phyloP scores from a whole-genome alignment of 2,329 filamentous ascomycete species.

The Fusarium sp. region DNA sequence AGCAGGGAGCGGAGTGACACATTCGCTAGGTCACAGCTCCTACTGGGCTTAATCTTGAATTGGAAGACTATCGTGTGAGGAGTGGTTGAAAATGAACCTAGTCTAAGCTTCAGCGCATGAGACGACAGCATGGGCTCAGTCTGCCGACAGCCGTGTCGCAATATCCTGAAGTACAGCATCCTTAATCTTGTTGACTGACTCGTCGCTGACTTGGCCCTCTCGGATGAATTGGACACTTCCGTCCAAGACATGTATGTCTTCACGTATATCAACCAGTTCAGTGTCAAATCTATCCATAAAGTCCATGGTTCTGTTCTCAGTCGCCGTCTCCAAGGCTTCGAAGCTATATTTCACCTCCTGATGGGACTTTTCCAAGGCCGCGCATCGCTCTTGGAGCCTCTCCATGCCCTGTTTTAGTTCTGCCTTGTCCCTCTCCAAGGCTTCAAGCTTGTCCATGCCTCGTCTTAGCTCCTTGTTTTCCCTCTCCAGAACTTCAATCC shows the following conservation, averaged over 20 bases:
- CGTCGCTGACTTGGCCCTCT: constrained; percentile 13
- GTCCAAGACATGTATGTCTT: constrained; percentile 7
- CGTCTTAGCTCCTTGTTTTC: too few species aligned
- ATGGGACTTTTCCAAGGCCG: not conserved
- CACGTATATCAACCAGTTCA: constrained; percentile 12
- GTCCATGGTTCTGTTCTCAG: not conserved
- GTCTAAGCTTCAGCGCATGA: too few species aligned
- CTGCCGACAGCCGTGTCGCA: constrained; percentile 2
- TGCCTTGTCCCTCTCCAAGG: not conserved
- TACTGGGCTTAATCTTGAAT: too few species aligned
- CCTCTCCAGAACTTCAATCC: too few species aligned
- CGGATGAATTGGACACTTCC: not conserved
- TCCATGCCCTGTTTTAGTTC: not conserved
- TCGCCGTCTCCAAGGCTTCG: not conserved
- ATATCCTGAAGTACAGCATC: constrained; percentile 13
- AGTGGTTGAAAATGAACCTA: too few species aligned
- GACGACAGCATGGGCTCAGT: not conserved
- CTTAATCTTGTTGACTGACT: constrained; percentile 10
- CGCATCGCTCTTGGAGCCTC: not conserved
- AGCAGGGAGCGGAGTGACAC: too few species aligned
- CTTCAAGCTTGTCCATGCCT: too few species aligned
- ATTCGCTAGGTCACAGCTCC: too few species aligned
- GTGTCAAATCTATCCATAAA: not conserved
- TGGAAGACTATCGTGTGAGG: too few species aligned
- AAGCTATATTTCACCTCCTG: constrained; percentile 2